Base-by-base conservation (phyloP, 768 basidiomycete genomes). In the Tricholoma bakamatsutake region DNA sequence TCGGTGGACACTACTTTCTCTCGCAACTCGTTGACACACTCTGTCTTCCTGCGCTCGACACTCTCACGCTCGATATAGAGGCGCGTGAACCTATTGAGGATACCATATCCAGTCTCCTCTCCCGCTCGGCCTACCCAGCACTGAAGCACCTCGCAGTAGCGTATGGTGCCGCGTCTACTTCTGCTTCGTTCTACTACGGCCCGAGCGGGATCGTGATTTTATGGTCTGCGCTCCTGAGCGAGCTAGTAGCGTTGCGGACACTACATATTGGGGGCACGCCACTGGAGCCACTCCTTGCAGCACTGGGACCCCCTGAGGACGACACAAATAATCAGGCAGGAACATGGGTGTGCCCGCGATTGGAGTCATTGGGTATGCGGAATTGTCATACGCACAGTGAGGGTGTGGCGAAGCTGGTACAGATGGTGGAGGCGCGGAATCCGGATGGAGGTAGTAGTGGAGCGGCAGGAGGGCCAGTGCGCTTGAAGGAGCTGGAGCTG, bases 61-160 rank as follows among this genome's bases (percentile, higher is more conserved):
- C 73, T 24, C 77, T 90, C 13, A 81, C 74, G 2, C 71, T 90
- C 45, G 86, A 90, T 64, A 80, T 90, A 57, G 88, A 90, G 65
- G 76, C 82, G 1, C 80, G 89, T n/a, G 86, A 88, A 58, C 80
- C 86, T 0, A 76, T 88, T 55, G 88, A 90, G 64, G 87, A 90
- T 46, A 78, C 78, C n/a, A 80, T 90, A 50, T 74, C 79, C 12
- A 73, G 73, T 51, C 77, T 91, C 43, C 73, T 88, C 28, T 64
- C 76, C 18, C 81, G 88, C 27, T 87, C 86, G 0, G 74, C 75
- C 28, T 71, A 78, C 35, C 84, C 87, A 0, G 74, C 78, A 0
- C 64, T 91, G 7, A 75, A 76, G 10, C 76, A 77, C 24, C 79
- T 91, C 56, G 80, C 83, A 2, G 76, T 90, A 55, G 82, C 80